A percentile compares a stretch with the other conserved stretches of the same genome.
These are phyloP conservation scores for Aegilops speltoides DNA, from an alignment of 176 grass and related monocot species.

Conservation along the genomic window DNA sequence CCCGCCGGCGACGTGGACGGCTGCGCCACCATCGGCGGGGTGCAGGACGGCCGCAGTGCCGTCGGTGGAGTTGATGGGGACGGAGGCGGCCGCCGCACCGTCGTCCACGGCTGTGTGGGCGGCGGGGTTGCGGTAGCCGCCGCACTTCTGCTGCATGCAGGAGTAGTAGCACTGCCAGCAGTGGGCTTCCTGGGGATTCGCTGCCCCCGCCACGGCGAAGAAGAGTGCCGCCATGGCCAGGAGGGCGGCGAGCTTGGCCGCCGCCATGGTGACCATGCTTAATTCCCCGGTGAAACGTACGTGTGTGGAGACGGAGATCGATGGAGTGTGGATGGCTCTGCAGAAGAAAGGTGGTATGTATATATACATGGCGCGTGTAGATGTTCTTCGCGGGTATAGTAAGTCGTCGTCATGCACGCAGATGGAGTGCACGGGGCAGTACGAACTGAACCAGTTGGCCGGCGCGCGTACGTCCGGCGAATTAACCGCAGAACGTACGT, in stretches of 20 bases:
- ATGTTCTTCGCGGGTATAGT: background rate
- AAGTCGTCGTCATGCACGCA: background rate
- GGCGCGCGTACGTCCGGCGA: background rate
- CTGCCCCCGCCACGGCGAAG: background rate
- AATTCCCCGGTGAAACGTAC: background rate
- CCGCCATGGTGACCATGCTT: background rate
- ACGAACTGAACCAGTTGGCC: background rate
- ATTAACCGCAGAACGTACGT: background rate
- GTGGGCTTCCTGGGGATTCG: background rate
- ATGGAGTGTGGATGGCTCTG: background rate
- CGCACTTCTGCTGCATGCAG: conserved; percentile 19
- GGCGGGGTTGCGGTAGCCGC: background rate
- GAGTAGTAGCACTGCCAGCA: conserved; percentile 30
- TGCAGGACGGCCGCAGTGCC: accelerated
- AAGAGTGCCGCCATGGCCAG: background rate
- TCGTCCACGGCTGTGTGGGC: background rate
- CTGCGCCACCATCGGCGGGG: background rate
- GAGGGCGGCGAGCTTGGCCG: background rate
- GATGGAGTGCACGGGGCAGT: background rate
- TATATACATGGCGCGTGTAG: background rate
- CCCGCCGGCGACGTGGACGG: conserved; percentile 3
- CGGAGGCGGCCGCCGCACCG: background rate
- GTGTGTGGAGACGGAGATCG: background rate
- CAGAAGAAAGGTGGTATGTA: background rate
- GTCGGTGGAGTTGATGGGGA: background rate